Base-by-base conservation (phyloP, 2,329 filamentous ascomycete species). In the Xylariaceae sp. region DNA sequence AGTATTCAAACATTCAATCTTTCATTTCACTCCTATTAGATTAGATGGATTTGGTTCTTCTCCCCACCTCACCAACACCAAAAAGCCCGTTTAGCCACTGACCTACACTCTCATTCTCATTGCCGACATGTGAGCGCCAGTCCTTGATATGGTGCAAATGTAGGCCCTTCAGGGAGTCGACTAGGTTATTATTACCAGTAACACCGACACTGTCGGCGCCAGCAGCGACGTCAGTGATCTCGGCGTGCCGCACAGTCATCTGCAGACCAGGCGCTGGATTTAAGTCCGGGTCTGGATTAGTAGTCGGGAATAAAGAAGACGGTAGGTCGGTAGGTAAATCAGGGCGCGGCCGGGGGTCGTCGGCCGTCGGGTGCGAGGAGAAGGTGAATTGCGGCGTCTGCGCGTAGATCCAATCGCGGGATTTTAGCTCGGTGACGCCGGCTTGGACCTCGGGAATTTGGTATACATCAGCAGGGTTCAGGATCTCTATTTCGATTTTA, bases 301-400 rank as follows among this genome's bases (percentile, higher is more conserved):
- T 66, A 1, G 68, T 45, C 1, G 71, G 65, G 8, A 62, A 67
- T 56, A 79, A 75, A 37, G 75, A 75, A 24, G 72, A 58, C 4
- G 78, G 78, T 3, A 88, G 74, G 11, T 75, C 69, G 1, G 84
- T 14, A 12, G 61, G 55, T 16, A 56, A 29, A 17, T 58, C 65
- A 1, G 85, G 84, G 34, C 85, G 77, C 57, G 81, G 74, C 53
- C 86, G 76, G 53, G 84, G 77, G 74, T 89, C 79, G 37, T 85
- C 78, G 61, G 85, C 78, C 60, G 81, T 82, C 33, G 87, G 75
- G 71, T 83, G 76, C 3, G 83, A 87, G 3, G 84, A 86, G 64
- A 94, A 87, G 6, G 82, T 86, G 72, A 96, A 97, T 53, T 88
- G 87, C 1, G 93, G 93, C 2, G 93, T 96, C 75, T 96, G 92